Evolutionary conservation across 805 yeast species (phyloP).

Genomic region (Yarrowia sp.): DNA sequence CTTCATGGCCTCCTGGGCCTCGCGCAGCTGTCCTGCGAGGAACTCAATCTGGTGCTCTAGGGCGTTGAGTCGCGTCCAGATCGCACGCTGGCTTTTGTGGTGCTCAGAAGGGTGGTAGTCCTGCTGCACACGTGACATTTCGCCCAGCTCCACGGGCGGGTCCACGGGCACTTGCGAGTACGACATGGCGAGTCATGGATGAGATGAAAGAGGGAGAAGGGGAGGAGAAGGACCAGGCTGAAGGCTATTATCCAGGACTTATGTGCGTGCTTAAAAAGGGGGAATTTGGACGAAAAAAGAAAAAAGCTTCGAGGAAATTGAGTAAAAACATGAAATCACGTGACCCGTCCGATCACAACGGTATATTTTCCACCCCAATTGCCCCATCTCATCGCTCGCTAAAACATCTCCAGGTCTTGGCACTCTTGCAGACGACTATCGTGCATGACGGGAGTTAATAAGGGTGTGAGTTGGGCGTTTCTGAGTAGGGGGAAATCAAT

Average conservation of each 20-base stretch:
- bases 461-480: too few relatives aligned
- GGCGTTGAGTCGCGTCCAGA: conserved; percentile 26
- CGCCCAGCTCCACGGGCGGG: conserved; percentile 24
- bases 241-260: too few relatives aligned
- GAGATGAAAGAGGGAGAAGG: not conserved
- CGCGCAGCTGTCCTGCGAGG: conserved; percentile 4
- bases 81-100: not conserved
- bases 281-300: not conserved
- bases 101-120: conserved; percentile 22
- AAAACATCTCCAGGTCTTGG: conserved; percentile 14
- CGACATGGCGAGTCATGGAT: conserved; percentile 16
- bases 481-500: too few relatives aligned
- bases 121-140: conserved; percentile 7
- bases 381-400: not conserved
- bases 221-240: too few relatives aligned
- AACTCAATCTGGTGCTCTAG: conserved; percentile 24
- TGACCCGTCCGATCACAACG: not conserved
- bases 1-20: conserved; percentile 24
- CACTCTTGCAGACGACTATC: not conserved
- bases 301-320: too few relatives aligned
- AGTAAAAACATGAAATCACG: not conserved
- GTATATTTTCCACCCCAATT: too few relatives aligned
- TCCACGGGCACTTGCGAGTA: conserved; percentile 11
- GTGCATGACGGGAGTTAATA: not conserved
- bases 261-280: not conserved